Percentiles rank a stretch among this genome's conserved stretches.
Conservation (phyloP, 768 basidiomycete genomes). For the Xerocomus potaroensis region DNA sequence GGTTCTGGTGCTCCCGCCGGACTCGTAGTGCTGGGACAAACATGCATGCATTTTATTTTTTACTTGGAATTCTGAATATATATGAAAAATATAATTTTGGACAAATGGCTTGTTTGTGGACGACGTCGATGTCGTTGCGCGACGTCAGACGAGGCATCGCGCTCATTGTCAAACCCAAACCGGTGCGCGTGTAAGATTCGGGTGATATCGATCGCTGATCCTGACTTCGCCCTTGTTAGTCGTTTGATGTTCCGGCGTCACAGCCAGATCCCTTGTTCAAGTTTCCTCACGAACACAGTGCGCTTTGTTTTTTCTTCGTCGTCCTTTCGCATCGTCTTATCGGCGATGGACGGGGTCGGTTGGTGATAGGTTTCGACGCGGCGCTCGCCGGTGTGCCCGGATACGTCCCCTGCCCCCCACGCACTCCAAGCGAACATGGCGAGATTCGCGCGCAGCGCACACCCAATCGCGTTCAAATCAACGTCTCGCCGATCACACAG, state of each 20-base stretch:
- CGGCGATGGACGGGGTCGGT: too few species aligned
- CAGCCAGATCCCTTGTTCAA: slow-evolving; percentile 23
- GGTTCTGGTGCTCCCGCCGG: slow-evolving; percentile 28
- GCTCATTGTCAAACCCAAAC: slow-evolving; percentile 29
- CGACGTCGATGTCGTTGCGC: slow-evolving; percentile 8
- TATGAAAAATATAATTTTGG: too few species aligned
- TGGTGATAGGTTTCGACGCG: slow-evolving; percentile 18
- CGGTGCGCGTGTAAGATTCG: slow-evolving; percentile 19
- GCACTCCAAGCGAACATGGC: background rate
- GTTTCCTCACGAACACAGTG: slow-evolving; percentile 24
- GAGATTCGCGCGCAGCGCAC: background rate
- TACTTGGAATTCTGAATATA: too few species aligned
- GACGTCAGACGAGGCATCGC: slow-evolving; percentile 13
- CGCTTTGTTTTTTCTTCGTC: slow-evolving; percentile 1
- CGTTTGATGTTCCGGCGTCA: slow-evolving; percentile 26
- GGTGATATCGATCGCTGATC: too few species aligned
- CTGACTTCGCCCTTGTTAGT: slow-evolving; percentile 8
- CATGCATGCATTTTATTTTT: slow-evolving; percentile 29
- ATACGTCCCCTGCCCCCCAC: slow-evolving; percentile 9
- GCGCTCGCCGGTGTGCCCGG: slow-evolving; percentile 19
- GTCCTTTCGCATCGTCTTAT: too few species aligned
- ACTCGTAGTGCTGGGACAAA: slow-evolving; percentile 69
- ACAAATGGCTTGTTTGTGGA: too few species aligned
- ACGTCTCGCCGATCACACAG: too few species aligned
- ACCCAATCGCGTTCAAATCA: too few species aligned